Conservation (phyloP, 2,329 filamentous ascomycete genomes). For the Sclerotinia sclerotiorum region DNA sequence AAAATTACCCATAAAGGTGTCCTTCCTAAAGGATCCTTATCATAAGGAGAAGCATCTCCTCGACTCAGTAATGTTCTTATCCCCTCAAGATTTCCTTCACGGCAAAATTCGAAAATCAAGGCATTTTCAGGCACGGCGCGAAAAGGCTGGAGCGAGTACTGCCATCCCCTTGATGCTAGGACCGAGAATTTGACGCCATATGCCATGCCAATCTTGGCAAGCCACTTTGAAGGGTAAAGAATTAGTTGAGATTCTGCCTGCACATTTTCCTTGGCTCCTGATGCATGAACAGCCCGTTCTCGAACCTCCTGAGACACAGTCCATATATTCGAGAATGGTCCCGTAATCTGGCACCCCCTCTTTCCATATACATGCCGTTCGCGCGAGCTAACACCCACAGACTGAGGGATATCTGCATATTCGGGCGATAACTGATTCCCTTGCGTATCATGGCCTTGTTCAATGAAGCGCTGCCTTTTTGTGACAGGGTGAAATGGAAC, state of each 20-base stretch:
- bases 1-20: not conserved
- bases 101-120: constrained; percentile 1
- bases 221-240: not conserved
- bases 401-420: not conserved
- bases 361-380: not conserved
- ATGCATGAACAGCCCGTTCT: not conserved
- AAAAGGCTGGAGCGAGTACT: not conserved
- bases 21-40: not conserved
- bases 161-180: not conserved
- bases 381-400: not conserved
- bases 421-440: not conserved
- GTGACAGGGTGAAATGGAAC: not conserved
- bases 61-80: not conserved
- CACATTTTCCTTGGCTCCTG: not conserved
- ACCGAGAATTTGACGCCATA: not conserved
- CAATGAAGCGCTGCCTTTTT: not conserved
- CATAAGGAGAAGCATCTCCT: not conserved
- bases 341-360: not conserved
- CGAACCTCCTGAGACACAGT: not conserved
- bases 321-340: not conserved
- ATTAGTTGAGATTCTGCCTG: not conserved
- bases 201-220: fast-evolving
- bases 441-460: not conserved
- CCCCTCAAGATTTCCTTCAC: not conserved
- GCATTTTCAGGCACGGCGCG: not conserved